phyloP scores from a whole-genome alignment of 2,329 filamentous ascomycete species.

The Aspergillus fumigatus region DNA sequence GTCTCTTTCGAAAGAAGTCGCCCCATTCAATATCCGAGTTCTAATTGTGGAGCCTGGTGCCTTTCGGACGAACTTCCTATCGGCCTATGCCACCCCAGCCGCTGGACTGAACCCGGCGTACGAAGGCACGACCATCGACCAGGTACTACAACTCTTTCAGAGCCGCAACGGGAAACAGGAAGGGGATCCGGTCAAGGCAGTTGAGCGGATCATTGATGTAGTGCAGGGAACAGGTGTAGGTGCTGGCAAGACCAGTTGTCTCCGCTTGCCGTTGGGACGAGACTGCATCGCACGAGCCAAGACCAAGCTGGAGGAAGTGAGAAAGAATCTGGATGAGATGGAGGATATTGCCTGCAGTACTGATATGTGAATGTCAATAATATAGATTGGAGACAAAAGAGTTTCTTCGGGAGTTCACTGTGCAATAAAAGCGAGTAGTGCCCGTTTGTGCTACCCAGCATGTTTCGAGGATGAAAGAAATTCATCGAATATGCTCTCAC shows the following conservation, averaged over 20 bases:
- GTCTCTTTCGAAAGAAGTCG: conserved; percentile 33
- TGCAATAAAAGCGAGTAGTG: too few species aligned
- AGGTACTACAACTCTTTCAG: conserved; percentile 18
- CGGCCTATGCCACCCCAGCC: conserved; percentile 40
- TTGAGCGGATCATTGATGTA: conserved; percentile 36
- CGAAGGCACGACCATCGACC: conserved; percentile 20
- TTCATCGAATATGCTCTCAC: too few species aligned
- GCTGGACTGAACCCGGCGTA: conserved; percentile 25
- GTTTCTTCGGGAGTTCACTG: not conserved
- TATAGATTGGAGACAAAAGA: not conserved
- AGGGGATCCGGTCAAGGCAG: conserved; percentile 22
- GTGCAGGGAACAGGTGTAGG: conserved; percentile 30
- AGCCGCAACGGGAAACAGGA: conserved; percentile 5
- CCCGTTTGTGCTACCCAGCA: too few species aligned
- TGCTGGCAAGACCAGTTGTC: conserved; percentile 29
- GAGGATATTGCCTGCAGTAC: not conserved
- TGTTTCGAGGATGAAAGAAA: too few species aligned
- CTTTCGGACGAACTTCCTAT: conserved; percentile 42
- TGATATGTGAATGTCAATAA: not conserved
- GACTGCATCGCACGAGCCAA: conserved; percentile 25
- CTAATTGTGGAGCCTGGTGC: conserved; percentile 42
- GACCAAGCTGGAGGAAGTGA: not conserved
- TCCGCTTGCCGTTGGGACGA: conserved; percentile 35
- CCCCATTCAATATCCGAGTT: conserved; percentile 32
- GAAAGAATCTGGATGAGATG: conserved; percentile 11